Evolutionary conservation across 1,284 basidiomycete species (phyloP).

Genomic region (Marasmius oreades): DNA sequence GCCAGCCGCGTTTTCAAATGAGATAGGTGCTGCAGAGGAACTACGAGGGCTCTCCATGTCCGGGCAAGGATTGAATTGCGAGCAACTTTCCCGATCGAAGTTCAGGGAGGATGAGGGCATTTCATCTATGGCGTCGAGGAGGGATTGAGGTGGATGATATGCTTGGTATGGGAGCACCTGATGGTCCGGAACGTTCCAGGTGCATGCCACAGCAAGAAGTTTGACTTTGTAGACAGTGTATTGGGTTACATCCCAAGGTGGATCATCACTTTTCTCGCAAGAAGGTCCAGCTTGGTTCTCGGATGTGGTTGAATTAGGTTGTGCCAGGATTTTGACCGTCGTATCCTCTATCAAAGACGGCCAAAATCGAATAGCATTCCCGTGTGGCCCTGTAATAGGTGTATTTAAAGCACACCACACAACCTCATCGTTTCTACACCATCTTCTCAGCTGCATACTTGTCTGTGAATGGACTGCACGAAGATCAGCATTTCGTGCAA

Average conservation of each 20-base stretch:
- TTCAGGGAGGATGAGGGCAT: conserved; percentile 45
- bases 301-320: conserved; percentile 17
- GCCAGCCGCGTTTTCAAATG: conserved; percentile 44
- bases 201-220: conserved; percentile 52
- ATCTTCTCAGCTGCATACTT: conserved; percentile 42
- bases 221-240: conserved; percentile 58
- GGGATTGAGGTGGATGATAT: conserved; percentile 45
- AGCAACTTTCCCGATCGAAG: conserved; percentile 35
- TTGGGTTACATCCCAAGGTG: conserved; percentile 58
- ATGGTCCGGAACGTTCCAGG: conserved; percentile 44
- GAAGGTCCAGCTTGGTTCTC: conserved; percentile 17
- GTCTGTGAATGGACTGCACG: conserved; percentile 43
- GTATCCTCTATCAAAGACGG: conserved; percentile 64
- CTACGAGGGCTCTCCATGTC: conserved; percentile 5
- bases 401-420: conserved; percentile 65
- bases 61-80: conserved; percentile 48
- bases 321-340: conserved; percentile 28
- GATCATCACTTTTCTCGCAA: conserved; percentile 3
- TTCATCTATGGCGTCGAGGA: conserved; percentile 45
- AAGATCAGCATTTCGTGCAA: conserved; percentile 59
- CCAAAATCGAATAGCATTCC: conserved; percentile 58
- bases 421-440: conserved; percentile 66
- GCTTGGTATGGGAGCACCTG: conserved; percentile 70
- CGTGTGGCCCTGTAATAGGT: conserved; percentile 42
- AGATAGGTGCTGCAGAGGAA: conserved; percentile 15